Evolutionary conservation across 2,329 filamentous ascomycete genomes (phyloP), one percentile per base, ranked within the genome.

Genomic region (Karstenula rhodostoma): DNA sequence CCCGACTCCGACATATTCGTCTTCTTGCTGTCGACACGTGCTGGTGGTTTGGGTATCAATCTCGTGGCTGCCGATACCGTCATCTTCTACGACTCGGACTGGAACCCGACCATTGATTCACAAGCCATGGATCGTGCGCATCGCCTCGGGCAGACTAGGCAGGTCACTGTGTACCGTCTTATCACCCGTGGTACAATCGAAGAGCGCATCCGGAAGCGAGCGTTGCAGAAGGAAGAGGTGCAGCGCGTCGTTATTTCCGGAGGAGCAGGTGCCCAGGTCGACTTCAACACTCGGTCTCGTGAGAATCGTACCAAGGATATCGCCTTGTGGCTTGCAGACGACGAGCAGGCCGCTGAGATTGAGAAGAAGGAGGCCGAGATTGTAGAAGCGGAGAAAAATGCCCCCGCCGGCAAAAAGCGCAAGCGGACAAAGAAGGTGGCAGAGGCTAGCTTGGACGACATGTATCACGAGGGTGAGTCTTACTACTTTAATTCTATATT

Each of bases 61-160:
- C 83, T 99, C 68, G 98, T 95, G 6, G 90, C 92, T 55, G 95
- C 95, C 22, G 95, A 99, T 77, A 99, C 95, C 0, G 95, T 99
- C 80, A 98, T 99, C 79, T 99, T 99, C 83, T 99, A 99, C 85
- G 95, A 99, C 77, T 97, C 93, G 12, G 95, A 99, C 78, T 99
- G 95, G 95, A 99, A 99, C 77, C 95, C 95, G 0, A 98, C 95
- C 3, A 98, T 98, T 73, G 95, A 99, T 78, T 96, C 92, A 56
- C 95, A 99, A 78, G 95, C 95, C 79, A 98, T 98, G 95, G 95
- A 99, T 79, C 91, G 95, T 78, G 95, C 95, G 13, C 95, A 99
- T 87, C 92, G 95, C 86, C 87, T 99, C 37, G 95, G 95, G 52
- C 94, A 99, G 79, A 98, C 94, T 2, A 88, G 88, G 68, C 95